Conservation (phyloP, 768 basidiomycete species). For the Termitomyces sp. region DNA sequence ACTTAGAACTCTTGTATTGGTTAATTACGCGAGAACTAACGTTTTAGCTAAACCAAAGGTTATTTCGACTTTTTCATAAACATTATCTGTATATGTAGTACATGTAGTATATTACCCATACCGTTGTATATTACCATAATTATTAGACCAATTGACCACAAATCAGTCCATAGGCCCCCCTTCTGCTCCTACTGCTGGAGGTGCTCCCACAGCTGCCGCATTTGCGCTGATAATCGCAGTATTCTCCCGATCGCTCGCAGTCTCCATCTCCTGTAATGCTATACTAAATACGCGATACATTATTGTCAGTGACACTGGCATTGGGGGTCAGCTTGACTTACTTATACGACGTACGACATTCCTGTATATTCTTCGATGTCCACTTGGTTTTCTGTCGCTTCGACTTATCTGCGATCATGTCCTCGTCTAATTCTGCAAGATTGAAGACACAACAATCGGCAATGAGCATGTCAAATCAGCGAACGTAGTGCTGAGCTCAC, state of each 20-base stretch:
- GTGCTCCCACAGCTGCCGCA: neutral
- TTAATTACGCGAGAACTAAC: too few relatives aligned
- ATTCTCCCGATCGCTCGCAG: slow-evolving; percentile 14
- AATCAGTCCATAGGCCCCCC: neutral
- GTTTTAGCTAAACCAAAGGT: too few relatives aligned
- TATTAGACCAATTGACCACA: neutral
- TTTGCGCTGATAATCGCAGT: neutral
- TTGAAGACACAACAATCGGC: neutral
- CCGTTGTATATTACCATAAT: neutral
- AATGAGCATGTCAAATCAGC: neutral
- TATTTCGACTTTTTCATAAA: too few relatives aligned
- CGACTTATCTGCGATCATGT: slow-evolving; percentile 48
- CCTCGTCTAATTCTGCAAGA: slow-evolving; percentile 55
- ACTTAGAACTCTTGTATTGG: too few relatives aligned
- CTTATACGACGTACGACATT: slow-evolving; percentile 61
- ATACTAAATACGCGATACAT: slow-evolving; percentile 7
- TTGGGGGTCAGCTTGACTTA: slow-evolving; percentile 24
- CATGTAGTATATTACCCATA: neutral
- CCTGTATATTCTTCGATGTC: slow-evolving; percentile 36
- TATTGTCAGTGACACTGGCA: neutral
- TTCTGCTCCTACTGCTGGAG: neutral
- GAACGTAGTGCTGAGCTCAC: slow-evolving; percentile 33
- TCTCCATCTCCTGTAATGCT: slow-evolving; percentile 21
- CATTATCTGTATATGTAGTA: neutral
- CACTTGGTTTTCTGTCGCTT: slow-evolving; percentile 56